Percentiles rank a stretch among this genome's conserved stretches.
Conservation (phyloP, 2,329 filamentous ascomycete genomes). For the Leptodontidium sp. region DNA sequence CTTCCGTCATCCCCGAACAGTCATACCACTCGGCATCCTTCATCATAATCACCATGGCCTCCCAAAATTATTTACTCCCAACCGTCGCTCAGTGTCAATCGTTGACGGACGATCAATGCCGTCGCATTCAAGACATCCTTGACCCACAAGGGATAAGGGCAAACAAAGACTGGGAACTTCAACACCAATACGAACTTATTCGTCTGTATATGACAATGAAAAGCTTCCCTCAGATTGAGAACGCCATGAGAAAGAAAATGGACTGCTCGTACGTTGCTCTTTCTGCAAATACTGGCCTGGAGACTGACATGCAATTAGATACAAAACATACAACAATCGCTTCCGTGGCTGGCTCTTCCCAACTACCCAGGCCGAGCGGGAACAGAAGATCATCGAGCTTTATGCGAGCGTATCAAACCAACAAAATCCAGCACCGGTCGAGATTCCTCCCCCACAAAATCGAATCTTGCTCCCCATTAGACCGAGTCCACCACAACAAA, state of each 20-base stretch:
- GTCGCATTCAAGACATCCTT: constrained; percentile 35
- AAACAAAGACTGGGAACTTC: constrained; percentile 38
- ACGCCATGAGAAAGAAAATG: constrained; percentile 38
- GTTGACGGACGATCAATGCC: constrained; percentile 40
- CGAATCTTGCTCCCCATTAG: constrained; percentile 16
- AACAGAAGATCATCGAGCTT: constrained; percentile 36
- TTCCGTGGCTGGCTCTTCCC: constrained; percentile 41
- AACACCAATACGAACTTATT: constrained; percentile 40
- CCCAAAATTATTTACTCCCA: constrained; percentile 32
- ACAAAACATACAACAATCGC: constrained; percentile 42
- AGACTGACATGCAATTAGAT: constrained; percentile 25
- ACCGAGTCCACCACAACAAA: constrained; percentile 14
- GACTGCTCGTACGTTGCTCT: constrained; percentile 38
- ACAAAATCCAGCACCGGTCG: constrained; percentile 1
- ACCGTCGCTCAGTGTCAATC: constrained; percentile 39
- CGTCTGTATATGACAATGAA: constrained; percentile 42
- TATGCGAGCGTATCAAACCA: constrained; percentile 34
- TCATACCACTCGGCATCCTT: too few relatives aligned
- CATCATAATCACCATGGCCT: constrained; percentile 14
- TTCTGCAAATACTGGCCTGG: background rate
- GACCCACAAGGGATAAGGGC: constrained; percentile 36
- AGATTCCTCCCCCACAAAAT: constrained; percentile 8
- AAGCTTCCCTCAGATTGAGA: constrained; percentile 40
- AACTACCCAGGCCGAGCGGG: constrained; percentile 35
- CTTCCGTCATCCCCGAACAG: background rate